These are phyloP conservation scores for Insectozyma bohioensis DNA, from an alignment of 1,139 yeast species.

Conservation along the genomic window DNA sequence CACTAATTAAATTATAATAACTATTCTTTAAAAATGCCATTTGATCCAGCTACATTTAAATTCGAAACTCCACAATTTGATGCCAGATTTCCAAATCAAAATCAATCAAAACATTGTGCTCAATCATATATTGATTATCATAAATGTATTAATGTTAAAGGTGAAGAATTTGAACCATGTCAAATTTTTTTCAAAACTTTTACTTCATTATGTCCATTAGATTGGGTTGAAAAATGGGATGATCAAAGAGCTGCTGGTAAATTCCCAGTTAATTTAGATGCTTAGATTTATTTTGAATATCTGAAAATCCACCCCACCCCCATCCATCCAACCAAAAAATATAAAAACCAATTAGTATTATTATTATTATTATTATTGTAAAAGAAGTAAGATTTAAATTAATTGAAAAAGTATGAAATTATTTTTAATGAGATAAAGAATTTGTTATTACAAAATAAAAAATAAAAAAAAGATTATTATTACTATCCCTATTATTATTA, in stretches of 20 bases:
- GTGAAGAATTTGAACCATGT: constrained; percentile 98
- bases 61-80: constrained; percentile 86
- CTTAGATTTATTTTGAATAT: no score
- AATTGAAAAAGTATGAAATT: no score
- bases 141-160: constrained; percentile 94
- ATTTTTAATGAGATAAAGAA: no score
- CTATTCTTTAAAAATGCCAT: constrained; percentile 40
- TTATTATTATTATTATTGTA: no score
- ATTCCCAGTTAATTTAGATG: constrained; percentile 43
- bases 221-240: constrained; percentile 95
- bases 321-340: no score
- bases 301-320: no score
- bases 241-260: constrained; percentile 77
- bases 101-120: constrained; percentile 98
- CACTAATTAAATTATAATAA: no score
- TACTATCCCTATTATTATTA: no score
- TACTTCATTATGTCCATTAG: constrained; percentile 87
- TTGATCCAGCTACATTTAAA: constrained; percentile 48
- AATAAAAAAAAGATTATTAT: no score
- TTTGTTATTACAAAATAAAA: no score
- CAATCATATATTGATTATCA: constrained; percentile 97
- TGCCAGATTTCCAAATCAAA: constrained; percentile 94
- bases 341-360: no score
- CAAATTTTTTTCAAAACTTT: constrained; percentile 90
- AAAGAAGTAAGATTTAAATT: no score